Evolutionary conservation across 805 yeast species (phyloP), one percentile per base, ranked within the genome.

Genomic region (Hermanozyma aechmeae): DNA sequence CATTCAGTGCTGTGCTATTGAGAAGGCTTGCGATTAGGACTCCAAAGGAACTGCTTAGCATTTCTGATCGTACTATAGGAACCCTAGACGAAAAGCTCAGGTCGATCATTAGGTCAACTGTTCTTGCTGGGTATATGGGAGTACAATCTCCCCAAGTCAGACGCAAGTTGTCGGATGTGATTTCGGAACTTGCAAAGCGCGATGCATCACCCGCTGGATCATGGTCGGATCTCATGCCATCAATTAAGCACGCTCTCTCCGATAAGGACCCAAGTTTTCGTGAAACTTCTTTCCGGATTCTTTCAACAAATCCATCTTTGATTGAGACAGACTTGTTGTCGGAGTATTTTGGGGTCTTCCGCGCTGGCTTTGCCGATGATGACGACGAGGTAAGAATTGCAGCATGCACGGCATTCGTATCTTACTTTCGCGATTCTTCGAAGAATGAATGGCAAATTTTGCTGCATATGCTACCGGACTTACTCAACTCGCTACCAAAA

Each of bases 101-200:
- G 34, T 52, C 46, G 22, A 80, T 79, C 46, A 73, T 89, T 29
- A 73, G 93, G 40, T 42, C 61, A 12, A 63, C 73, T 14, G 67
- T 89, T 22, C 63, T 87, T 40, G 69, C 69, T 34, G 97, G 96
- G 11, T 84, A 89, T 45, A 50, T 72, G 3, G 51, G 74, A 8
- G 77, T 68, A 35, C 84, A 79, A 50, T 61, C 80, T n/a, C 74
- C 73, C 37, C 73, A 72, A 38, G 85, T 85, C 18, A 76, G 96
- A 50, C 96, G 89, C 54, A 92, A 89, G 50, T 61, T 92, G 27
- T 78, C 96, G 2, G 98, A 92, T 61, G 94, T 95, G 6, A 79
- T 92, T 27, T 83, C 96, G 1, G 97, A 87, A 56, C 73, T 89
- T 26, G 93, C 96, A 2, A 76, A 78, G 45, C 69, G 64, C 26